A percentile compares a stretch with the other conserved stretches of the same genome.
phyloP scores from a whole-genome alignment of 257 asterid genomes.

The Ophiorrhiza pumila region DNA sequence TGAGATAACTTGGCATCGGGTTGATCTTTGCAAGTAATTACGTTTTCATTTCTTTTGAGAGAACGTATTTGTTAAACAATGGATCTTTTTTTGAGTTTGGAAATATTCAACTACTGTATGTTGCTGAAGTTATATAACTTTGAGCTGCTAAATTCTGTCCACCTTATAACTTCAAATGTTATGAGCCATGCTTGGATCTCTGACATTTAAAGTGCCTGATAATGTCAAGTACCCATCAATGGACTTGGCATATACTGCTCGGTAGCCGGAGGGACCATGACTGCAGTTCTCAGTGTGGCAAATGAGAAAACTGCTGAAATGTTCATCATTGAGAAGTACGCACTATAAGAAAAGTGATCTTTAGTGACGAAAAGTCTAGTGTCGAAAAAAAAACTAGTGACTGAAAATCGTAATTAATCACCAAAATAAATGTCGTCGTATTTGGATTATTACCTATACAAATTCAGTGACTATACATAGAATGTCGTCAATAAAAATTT shows the following conservation, averaged over 20 bases:
- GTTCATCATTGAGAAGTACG: constrained; percentile 76
- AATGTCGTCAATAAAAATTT: too few relatives aligned
- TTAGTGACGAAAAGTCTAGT: too few relatives aligned
- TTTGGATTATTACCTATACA: too few relatives aligned
- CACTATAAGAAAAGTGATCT: too few relatives aligned
- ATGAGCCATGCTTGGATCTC: constrained; percentile 65
- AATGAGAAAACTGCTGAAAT: constrained; percentile 96
- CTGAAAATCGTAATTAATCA: too few relatives aligned
- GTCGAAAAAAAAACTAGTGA: too few relatives aligned
- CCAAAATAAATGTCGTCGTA: too few relatives aligned
- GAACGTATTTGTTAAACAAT: background rate
- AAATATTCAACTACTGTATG: background rate
- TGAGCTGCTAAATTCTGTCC: background rate
- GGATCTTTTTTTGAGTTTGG: background rate
- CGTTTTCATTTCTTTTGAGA: background rate
- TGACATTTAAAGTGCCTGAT: constrained; percentile 86
- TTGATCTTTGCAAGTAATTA: constrained; percentile 94
- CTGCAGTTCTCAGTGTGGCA: constrained; percentile 97
- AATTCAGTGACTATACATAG: too few relatives aligned
- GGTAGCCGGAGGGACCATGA: constrained; percentile 98
- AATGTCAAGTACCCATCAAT: constrained; percentile 94
- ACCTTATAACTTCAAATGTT: constrained; percentile 14
- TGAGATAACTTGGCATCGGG: constrained; percentile 96
- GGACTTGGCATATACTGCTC: constrained; percentile 97
- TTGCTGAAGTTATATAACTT: background rate